Conservation (phyloP, 1,284 basidiomycete genomes). For the Rhodotorula sp. region DNA sequence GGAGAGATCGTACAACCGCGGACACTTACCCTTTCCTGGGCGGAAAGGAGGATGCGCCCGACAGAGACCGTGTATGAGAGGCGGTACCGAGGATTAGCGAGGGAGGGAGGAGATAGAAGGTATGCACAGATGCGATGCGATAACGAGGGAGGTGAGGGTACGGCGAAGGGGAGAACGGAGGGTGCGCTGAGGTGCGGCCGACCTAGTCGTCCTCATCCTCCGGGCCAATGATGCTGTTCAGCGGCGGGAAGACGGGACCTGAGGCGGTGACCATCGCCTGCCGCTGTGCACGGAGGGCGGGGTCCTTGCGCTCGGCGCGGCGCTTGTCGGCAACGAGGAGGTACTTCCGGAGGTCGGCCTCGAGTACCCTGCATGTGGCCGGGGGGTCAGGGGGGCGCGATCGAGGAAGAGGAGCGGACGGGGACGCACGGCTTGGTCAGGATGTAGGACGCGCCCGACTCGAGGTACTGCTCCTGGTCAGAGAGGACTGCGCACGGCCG, state of each 20-base stretch:
- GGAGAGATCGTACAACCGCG: background rate
- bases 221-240: background rate
- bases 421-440: constrained; percentile 62
- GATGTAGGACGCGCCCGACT: constrained; percentile 55
- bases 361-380: constrained; percentile 55
- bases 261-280: constrained; percentile 8
- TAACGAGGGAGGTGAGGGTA: background rate
- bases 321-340: constrained; percentile 9
- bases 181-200: background rate
- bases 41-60: background rate
- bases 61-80: background rate
- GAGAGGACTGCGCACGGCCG: constrained; percentile 57
- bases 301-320: constrained; percentile 2
- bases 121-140: background rate
- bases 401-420: background rate
- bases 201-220: constrained; percentile 9
- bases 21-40: background rate
- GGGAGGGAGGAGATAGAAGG: background rate
- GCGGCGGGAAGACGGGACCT: constrained; percentile 13
- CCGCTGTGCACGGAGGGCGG: background rate
- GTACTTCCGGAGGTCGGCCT: constrained; percentile 47
- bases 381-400: background rate
- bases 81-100: background rate
- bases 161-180: background rate
- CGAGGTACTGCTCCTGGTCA: constrained; percentile 72